phyloP scores from a whole-genome alignment of 306 rosid species.

The Alnus glutinosa region DNA sequence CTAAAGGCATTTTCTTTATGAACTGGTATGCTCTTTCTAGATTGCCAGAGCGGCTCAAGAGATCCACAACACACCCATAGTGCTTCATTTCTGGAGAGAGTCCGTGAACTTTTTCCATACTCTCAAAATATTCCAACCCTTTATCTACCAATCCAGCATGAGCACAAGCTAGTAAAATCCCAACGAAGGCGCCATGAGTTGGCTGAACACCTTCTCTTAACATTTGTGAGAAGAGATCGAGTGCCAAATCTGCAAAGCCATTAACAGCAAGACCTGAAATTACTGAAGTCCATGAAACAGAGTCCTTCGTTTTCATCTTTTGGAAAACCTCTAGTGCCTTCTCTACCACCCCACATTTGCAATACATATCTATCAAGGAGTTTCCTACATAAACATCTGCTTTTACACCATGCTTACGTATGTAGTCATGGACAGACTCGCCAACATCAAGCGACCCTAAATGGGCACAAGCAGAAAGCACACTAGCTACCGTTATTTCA shows the following conservation, averaged over 20 bases:
- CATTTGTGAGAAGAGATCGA: constrained; percentile 61
- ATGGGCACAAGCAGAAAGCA: constrained; percentile 92
- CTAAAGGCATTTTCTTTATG: constrained; percentile 63
- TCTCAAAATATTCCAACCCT: constrained; percentile 70
- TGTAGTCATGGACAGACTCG: constrained; percentile 57
- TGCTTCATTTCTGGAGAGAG: constrained; percentile 80
- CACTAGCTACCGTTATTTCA: constrained; percentile 61
- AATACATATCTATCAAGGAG: constrained; percentile 80
- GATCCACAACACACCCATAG: constrained; percentile 75
- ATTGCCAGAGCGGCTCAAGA: constrained; percentile 78
- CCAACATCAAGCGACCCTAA: constrained; percentile 82
- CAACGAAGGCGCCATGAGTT: constrained; percentile 70
- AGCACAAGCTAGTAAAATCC: constrained; percentile 75
- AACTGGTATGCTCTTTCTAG: constrained; percentile 70
- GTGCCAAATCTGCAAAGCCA: constrained; percentile 70
- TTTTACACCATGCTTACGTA: constrained; percentile 53
- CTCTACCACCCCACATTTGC: constrained; percentile 79
- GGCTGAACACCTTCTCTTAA: constrained; percentile 58
- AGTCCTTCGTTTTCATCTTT: constrained; percentile 64
- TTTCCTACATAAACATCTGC: constrained; percentile 71
- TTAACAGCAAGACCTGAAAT: constrained; percentile 86
- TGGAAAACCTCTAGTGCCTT: constrained; percentile 69
- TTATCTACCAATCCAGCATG: constrained; percentile 79
- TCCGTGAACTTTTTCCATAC: constrained; percentile 68
- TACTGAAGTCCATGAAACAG: constrained; percentile 70